Evolutionary conservation across 2,329 filamentous ascomycete species (phyloP).

Genomic region (Claviceps paspali): DNA sequence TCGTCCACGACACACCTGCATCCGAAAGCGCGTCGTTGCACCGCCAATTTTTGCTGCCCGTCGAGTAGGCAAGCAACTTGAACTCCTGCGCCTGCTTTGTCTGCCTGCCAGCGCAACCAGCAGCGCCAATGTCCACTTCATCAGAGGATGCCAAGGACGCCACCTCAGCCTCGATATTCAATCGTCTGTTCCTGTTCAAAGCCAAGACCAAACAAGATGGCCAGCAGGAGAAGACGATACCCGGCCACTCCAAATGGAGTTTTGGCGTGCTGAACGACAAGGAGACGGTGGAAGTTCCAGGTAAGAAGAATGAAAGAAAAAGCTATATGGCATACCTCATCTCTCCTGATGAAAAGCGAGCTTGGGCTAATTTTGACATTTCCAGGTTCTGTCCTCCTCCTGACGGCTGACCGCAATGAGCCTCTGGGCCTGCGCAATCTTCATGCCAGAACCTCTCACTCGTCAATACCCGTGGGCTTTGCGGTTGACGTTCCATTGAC

Average conservation of each 20-base stretch:
- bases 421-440: conserved; percentile 8
- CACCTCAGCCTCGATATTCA: background rate
- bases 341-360: no score
- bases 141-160: conserved; percentile 1
- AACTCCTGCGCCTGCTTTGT: no score
- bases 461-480: conserved; percentile 36
- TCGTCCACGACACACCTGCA: no score
- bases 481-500: conserved; percentile 19
- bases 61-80: no score
- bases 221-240: background rate
- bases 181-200: conserved; percentile 3
- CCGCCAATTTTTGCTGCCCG: no score
- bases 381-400: conserved; percentile 8
- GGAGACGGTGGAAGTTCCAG: conserved; percentile 6
- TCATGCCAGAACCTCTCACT: conserved; percentile 14
- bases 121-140: conserved; percentile 2
- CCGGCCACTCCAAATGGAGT: conserved; percentile 6
- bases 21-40: no score
- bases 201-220: background rate
- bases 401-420: conserved; percentile 8
- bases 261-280: conserved; percentile 7
- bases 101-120: background rate
- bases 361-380: background rate
- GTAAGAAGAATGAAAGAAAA: conserved; percentile 3
- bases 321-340: no score